Percentiles rank a stretch among this genome's conserved stretches.
phyloP scores from a whole-genome alignment of 805 yeast species.

The Ogataea salicorniae region DNA sequence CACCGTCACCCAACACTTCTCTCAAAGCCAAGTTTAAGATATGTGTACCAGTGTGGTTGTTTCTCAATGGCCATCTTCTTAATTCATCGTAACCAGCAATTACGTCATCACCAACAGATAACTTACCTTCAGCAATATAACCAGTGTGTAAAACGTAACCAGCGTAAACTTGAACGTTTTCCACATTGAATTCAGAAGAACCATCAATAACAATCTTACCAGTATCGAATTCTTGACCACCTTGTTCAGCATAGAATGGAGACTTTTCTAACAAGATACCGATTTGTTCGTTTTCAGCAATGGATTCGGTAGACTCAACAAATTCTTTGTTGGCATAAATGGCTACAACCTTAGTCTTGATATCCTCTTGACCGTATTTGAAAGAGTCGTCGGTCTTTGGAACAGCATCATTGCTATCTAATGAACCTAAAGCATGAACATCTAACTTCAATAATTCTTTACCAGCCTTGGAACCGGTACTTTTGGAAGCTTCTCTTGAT shows the following conservation, averaged over 20 bases:
- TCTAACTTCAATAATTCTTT: slow-evolving; percentile 70
- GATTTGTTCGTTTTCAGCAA: slow-evolving; percentile 41
- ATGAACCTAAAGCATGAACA: slow-evolving; percentile 79
- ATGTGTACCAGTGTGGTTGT: slow-evolving; percentile 98
- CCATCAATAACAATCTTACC: slow-evolving; percentile 92
- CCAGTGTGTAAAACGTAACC: slow-evolving; percentile 98
- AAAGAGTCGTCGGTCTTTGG: slow-evolving; percentile 78
- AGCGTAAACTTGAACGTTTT: slow-evolving; percentile 86
- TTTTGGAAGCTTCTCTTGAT: slow-evolving; percentile 93
- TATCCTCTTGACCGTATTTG: slow-evolving; percentile 71
- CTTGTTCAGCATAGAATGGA: slow-evolving; percentile 97
- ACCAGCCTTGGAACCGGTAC: slow-evolving; percentile 57
- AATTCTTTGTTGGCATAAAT: slow-evolving; percentile 65
- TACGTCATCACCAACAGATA: slow-evolving; percentile 62
- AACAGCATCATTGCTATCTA: slow-evolving; percentile 53
- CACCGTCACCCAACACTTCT: slow-evolving; percentile 77
- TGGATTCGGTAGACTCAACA: slow-evolving; percentile 38
- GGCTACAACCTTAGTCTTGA: slow-evolving; percentile 64
- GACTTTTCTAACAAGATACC: slow-evolving; percentile 87
- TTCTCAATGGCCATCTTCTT: slow-evolving; percentile 94
- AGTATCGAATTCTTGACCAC: slow-evolving; percentile 97
- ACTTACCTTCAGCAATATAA: slow-evolving; percentile 65
- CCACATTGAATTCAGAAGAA: slow-evolving; percentile 78
- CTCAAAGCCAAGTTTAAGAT: slow-evolving; percentile 85
- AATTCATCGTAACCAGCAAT: slow-evolving; percentile 87